A percentile compares a stretch with the other conserved stretches of the same genome.
phyloP scores from a whole-genome alignment of 2,329 filamentous ascomycete genomes.

The Hysterium pulicare region DNA sequence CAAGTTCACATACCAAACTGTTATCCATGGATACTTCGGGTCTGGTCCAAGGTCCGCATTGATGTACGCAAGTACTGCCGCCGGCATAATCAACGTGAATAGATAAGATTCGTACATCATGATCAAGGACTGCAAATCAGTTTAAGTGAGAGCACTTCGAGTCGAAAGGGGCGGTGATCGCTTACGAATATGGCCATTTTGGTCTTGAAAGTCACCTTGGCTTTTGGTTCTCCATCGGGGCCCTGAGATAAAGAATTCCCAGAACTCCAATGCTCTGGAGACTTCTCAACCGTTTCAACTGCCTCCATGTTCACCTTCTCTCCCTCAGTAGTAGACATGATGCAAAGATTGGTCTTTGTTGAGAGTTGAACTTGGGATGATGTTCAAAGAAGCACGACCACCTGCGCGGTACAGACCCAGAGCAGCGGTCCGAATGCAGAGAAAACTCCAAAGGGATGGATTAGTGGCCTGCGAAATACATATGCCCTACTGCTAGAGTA shows the following conservation, averaged over 20 bases:
- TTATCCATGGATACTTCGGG: constrained; percentile 36
- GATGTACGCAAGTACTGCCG: constrained; percentile 32
- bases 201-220: neutral
- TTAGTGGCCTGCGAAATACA: too few species aligned
- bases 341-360: too few species aligned
- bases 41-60: constrained; percentile 35
- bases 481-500: too few species aligned
- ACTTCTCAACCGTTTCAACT: neutral
- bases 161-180: neutral
- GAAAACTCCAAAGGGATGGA: too few species aligned
- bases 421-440: too few species aligned
- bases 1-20: constrained; percentile 17
- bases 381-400: too few species aligned
- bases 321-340: too few species aligned
- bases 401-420: too few species aligned
- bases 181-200: neutral
- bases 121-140: neutral
- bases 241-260: neutral
- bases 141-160: neutral
- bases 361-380: too few species aligned
- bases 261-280: neutral
- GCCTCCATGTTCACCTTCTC: neutral
- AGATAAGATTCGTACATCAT: constrained; percentile 20
- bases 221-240: neutral
- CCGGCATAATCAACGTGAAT: constrained; percentile 36